phyloP scores from a whole-genome alignment of 371 early-diverging fungal species.

The Nematocida sp. region DNA sequence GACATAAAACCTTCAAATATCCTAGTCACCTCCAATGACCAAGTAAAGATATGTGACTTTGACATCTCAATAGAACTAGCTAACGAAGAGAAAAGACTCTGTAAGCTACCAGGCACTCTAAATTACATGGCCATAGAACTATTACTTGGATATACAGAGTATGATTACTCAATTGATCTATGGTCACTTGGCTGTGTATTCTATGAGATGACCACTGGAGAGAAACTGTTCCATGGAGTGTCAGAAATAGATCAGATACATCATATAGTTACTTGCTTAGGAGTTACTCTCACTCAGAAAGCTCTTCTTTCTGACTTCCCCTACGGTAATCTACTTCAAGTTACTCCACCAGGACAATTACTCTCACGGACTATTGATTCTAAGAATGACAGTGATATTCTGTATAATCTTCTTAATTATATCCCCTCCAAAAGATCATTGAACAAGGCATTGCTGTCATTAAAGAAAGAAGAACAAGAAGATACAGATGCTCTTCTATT shows the following conservation, averaged over 20 bases:
- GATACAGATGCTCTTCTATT: too few relatives aligned
- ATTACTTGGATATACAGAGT: constrained; percentile 78
- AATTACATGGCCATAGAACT: constrained; percentile 98
- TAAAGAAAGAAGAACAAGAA: too few relatives aligned
- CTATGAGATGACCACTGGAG: constrained; percentile 86
- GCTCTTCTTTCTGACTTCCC: constrained; percentile 7
- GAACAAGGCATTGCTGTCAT: neutral
- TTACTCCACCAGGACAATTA: neutral
- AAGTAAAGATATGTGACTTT: constrained; percentile 93
- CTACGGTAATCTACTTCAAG: constrained; percentile 1
- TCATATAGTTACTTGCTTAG: constrained; percentile 93
- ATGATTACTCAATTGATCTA: constrained; percentile 81
- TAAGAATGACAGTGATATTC: neutral
- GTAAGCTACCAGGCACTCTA: constrained; percentile 74
- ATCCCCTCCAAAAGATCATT: constrained; percentile 2
- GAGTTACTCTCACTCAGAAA: constrained; percentile 78
- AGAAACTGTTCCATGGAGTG: constrained; percentile 92
- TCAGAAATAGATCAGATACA: constrained; percentile 94
- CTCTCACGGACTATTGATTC: neutral
- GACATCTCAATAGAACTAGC: constrained; percentile 86
- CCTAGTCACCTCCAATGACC: constrained; percentile 75
- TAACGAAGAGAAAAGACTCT: constrained; percentile 80
- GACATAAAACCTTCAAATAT: constrained; percentile 98
- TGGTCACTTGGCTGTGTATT: constrained; percentile 98
- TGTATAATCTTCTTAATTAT: neutral